Base-by-base conservation (phyloP, 164 flowering plant genomes). In the Vitis riparia region DNA sequence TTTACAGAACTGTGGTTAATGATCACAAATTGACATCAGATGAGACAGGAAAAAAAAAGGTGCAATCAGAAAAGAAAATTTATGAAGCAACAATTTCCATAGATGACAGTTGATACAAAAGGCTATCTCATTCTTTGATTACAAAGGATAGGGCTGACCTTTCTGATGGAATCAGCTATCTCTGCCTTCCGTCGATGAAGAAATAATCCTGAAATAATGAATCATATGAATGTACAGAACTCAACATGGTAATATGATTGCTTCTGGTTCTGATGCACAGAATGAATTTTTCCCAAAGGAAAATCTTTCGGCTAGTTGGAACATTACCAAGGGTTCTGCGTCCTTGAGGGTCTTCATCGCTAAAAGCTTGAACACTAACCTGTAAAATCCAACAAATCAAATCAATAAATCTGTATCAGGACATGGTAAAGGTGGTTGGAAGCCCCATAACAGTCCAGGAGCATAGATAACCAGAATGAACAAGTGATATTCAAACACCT, bases 341-440 rank as follows among this genome's bases (percentile, higher is more conserved):
- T 51, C 99, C 98, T 79, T 93, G 99, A 74, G 97, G 99, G 78
- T 96, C 99, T 88, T 96, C 98, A 78, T 96, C 99, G 72, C 85
- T 89, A 70, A 96, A 96, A 80, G 99, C 99, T 78, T 96, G 99
- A 65, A 91, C 90, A 69, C 97, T 96, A 8, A 96, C 89, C 99
- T 96, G 68, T 55, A 68, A 66, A 56, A 67, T 65, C 30, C 44
- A 68, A 73, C 5, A 76, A 12, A 51, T 15, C 32, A 50, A 51
- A 70, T 0, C 29, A 62, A 53, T 8, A 16, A 51, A 70, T 37
- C 19, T 63, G 49, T 56, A 56, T 19, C 59, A 63, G 23, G 66
- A 59, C 50, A 71, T 7, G n/a, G 49, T 44, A 7, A 53, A 53
- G 29, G 63, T 15, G 23, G 55, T 59, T 50, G 19, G 17, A 58